Base-by-base conservation (phyloP, 805 yeast genomes). In the Danielia reshetovae region DNA sequence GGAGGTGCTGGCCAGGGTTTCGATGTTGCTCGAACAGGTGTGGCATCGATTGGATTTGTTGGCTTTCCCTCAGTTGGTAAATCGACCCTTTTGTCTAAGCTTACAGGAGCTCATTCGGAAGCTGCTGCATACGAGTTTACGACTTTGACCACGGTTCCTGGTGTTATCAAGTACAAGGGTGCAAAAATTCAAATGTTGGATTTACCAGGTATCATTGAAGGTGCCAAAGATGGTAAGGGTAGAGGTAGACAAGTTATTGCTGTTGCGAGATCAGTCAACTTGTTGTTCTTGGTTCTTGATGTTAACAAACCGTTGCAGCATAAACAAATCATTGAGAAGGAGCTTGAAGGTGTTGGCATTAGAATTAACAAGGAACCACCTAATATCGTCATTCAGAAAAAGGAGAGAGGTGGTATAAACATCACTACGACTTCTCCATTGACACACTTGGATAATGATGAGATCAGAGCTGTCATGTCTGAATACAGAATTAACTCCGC, bases 121-220 rank as follows among this genome's bases (percentile, higher is more conserved):
- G 96, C 83, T n/a, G 97, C 97, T 8, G 97, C 87, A 5, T 90
- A 90, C 57, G 98, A 93, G 63, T 93, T 93, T 70, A 93, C 98
- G 18, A 93, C 98, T 0, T 74, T 93, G 56, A 93, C 97, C 18
- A 90, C 98, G 0, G 97, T 93, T 38, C 97, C 97, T 0, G 97
- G 98, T 62, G 86, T 87, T 27, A 88, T 93, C 55, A 82, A 85
- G 62, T 90, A 87, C 57, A 86, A 89, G 50, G 99, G 99, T 54
- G 97, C 98, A 34, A 90, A 87, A 68, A 82, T 93, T 46, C 99
- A 93, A 68, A 87, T 93, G 95, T 64, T 85, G 52, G 95, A 85
- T 74, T 75, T 85, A 44, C 95, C 95, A 7, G 95, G 95, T 57
- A 85, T 85, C 49, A 84, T 85, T 54, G 93, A 85, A 61, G 94